phyloP scores from a whole-genome alignment of 331 rosid species.

The Malus hybrid region DNA sequence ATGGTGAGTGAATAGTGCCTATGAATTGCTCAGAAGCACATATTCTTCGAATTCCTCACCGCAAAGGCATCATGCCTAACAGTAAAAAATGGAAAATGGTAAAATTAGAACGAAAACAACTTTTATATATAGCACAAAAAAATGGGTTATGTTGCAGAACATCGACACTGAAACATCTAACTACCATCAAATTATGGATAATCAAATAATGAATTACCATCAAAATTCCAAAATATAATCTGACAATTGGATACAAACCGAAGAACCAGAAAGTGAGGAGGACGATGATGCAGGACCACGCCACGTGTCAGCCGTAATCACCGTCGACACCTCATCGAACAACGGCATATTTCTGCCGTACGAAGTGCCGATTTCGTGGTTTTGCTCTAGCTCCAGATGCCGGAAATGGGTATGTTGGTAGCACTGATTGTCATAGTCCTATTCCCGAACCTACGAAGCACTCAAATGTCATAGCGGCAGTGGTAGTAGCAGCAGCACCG shows the following conservation, averaged over 20 bases:
- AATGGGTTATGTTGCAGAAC: constrained; percentile 52
- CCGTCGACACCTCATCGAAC: not conserved
- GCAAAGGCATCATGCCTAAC: not conserved
- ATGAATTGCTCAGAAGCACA: too few species aligned
- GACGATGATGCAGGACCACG: constrained; percentile 50
- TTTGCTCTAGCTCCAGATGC: not conserved
- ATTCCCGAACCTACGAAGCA: constrained; percentile 24
- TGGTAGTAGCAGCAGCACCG: not conserved
- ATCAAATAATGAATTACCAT: not conserved
- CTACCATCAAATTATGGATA: not conserved
- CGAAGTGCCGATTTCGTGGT: not conserved
- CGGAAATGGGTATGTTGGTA: constrained; percentile 6
- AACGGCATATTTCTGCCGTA: not conserved
- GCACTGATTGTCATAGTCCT: constrained; percentile 7
- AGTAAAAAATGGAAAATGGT: not conserved
- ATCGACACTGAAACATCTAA: constrained; percentile 43
- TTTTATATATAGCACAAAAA: constrained; percentile 60
- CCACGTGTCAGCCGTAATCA: constrained; percentile 30
- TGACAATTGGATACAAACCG: constrained; percentile 24
- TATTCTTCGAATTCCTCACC: too few species aligned
- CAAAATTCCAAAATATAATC: not conserved
- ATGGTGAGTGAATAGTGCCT: too few species aligned
- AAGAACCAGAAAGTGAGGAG: constrained; percentile 71
- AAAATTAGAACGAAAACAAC: constrained; percentile 9
- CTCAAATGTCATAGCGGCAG: constrained; percentile 11